These are phyloP conservation scores for Salix exigua DNA, from an alignment of 345 rosid genomes.

Conservation along the genomic window DNA sequence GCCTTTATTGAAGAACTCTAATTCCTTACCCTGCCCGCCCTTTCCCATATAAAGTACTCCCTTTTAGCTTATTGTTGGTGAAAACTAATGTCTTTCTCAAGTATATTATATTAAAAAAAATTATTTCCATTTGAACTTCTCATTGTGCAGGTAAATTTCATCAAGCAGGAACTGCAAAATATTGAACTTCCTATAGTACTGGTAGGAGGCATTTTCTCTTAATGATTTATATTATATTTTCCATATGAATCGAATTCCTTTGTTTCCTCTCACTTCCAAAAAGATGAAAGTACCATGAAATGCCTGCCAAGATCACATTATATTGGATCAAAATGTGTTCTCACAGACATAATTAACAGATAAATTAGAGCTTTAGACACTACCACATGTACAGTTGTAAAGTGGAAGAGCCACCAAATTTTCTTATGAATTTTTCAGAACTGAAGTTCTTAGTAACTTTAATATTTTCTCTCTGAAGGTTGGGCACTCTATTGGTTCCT, in stretches of 20 bases:
- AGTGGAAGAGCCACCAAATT: neutral
- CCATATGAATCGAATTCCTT: neutral
- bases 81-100: neutral
- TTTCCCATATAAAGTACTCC: neutral
- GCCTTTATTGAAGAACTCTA: neutral
- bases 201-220: conserved; percentile 37
- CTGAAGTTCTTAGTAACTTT: conserved; percentile 11
- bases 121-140: conserved; percentile 13
- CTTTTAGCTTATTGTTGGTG: neutral
- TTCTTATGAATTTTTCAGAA: neutral
- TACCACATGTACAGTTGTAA: neutral
- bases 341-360: no score
- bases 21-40: neutral
- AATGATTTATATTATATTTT: neutral
- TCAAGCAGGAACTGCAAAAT: conserved; percentile 52
- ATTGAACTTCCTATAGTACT: conserved; percentile 56
- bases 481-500: conserved; percentile 85
- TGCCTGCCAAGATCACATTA: neutral
- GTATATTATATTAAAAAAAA: neutral
- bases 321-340: neutral
- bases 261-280: neutral
- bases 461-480: conserved; percentile 41
- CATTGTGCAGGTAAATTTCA: conserved; percentile 57
- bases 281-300: neutral
- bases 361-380: no score